Base-by-base conservation (phyloP, 768 basidiomycete genomes). In the Termitomyces sp. region DNA sequence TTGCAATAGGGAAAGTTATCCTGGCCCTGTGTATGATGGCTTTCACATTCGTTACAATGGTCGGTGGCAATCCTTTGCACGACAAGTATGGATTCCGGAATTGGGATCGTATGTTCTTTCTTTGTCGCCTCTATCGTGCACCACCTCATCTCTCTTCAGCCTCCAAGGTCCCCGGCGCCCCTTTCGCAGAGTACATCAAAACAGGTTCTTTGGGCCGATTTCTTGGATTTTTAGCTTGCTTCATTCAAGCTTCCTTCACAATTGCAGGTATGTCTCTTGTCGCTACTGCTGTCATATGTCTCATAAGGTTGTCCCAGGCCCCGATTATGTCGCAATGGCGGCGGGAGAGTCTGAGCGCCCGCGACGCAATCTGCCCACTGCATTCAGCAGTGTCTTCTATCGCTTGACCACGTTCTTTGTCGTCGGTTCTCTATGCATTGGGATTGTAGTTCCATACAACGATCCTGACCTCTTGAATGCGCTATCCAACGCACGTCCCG, bases 321-420 rank as follows among this genome's bases (percentile, higher is more conserved):
- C 81, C 3, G 81, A 82, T 57, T 81, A 81, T 57, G 77, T 82
- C 6, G 67, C 80, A 33, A 80, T 82, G 71, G 78, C 88, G 3
- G 90, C 89, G 24, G 88, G 86, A 2, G 91, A 95, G 73, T 84
- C 88, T 1, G 72, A 79, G 60, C 79, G 81, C 60, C 92, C 93
- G 0, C 81, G 90, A 34, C 78, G 78, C 31, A 88, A 83, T 62
- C 82, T 95, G 64, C 83, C 87, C 44, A 80, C 75, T 63, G 90
- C 90, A 12, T 87, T 91, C 67, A 81, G 80, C 45, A 76, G 84
- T n/a, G 90, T 93, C 47, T 87, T 91, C 70, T 88, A 83, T 72
- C 87, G 93, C 58, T 81, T 96, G 58, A 73, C 89, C 2, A 68
- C 88, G 34, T 93, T 93, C 76, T 93, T 91, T 75, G 78, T 91